Evolutionary conservation across 2,329 filamentous ascomycete species (phyloP), one percentile per base, ranked within the genome.

Genomic region (Fusarium pininemorale): DNA sequence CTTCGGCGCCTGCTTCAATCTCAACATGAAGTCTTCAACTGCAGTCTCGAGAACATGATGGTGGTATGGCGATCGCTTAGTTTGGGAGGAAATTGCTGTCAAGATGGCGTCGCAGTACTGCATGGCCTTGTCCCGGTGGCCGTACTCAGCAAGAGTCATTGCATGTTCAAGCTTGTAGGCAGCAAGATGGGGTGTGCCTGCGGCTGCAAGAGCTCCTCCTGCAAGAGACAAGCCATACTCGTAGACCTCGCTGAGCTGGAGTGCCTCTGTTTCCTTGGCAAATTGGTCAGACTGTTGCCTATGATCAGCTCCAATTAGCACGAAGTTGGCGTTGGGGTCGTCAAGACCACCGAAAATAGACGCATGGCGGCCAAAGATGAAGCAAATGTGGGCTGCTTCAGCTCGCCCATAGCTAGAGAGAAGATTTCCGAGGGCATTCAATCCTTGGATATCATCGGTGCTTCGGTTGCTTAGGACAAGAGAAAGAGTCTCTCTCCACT

Each of bases 221-320:
- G 92, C 87, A 20, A 98, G 88, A 15, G 93, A 93, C 16, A 94
- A 86, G 1, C 94, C 95, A 81, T 94, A 98, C 81, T 99, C 96
- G 78, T 97, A 98, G 1, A 98, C 91, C 81, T 99, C 96, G 47
- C 94, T 98, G n/a, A 99, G 88, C 57, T 98, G 86, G n/a, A 98
- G 90, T 8, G 94, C 90, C 79, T 98, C 95, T 12, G 93, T 88
- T 77, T 98, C 95, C 73, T 92, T 90, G 60, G 91, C 91, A 71
- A 95, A 92, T 57, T 94, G 91, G 58, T 92, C 89, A 12, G 90
- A 88, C 68, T 92, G 89, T 54, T 89, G 89, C 67, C 89, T 88
- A 81, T 97, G 94, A 80, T 98, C 94, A 20, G 92, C 92, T 22
- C 96, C 96, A 28, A 99, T 86, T 13, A 98, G 89, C 11, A 96